These are phyloP conservation scores for Penicillium aurantiogriseum DNA, from an alignment of 2,329 filamentous ascomycete genomes.

Conservation along the genomic window DNA sequence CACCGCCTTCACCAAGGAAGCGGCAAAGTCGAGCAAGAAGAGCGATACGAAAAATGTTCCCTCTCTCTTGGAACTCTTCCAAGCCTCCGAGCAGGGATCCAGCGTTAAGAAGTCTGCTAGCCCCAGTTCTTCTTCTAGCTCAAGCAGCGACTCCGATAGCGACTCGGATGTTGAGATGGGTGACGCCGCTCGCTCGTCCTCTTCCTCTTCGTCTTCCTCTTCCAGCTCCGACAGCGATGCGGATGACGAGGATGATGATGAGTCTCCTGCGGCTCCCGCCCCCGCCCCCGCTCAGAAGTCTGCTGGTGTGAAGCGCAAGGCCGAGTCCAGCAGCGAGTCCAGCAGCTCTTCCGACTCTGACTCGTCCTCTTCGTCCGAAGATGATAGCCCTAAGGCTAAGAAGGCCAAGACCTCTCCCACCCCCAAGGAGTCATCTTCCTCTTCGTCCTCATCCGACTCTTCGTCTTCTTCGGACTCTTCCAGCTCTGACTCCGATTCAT, in stretches of 20 bases:
- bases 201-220: slow-evolving; percentile 34
- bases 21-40: slow-evolving; percentile 34
- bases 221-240: slow-evolving; percentile 51
- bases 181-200: slow-evolving; percentile 36
- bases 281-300: slow-evolving; percentile 28
- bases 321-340: slow-evolving; percentile 45
- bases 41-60: slow-evolving; percentile 32
- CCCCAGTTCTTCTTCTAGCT: slow-evolving; percentile 19
- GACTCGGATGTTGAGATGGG: slow-evolving; percentile 46
- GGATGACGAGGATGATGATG: slow-evolving; percentile 54
- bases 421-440: slow-evolving; percentile 34
- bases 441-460: slow-evolving; percentile 38
- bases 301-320: slow-evolving; percentile 60
- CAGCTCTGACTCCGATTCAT: slow-evolving; percentile 13
- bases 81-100: slow-evolving; percentile 18
- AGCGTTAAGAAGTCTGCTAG: slow-evolving; percentile 20
- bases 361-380: slow-evolving; percentile 47
- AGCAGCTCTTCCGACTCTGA: slow-evolving; percentile 41
- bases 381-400: slow-evolving; percentile 52
- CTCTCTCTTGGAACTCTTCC: slow-evolving; percentile 36
- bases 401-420: slow-evolving; percentile 48
- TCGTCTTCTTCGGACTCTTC: slow-evolving; percentile 15
- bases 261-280: slow-evolving; percentile 42
- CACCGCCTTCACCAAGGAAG: slow-evolving; percentile 63
- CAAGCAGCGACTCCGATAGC: slow-evolving; percentile 28